Evolutionary conservation across 1,284 basidiomycete species (phyloP).

Genomic region (Somion occarium): DNA sequence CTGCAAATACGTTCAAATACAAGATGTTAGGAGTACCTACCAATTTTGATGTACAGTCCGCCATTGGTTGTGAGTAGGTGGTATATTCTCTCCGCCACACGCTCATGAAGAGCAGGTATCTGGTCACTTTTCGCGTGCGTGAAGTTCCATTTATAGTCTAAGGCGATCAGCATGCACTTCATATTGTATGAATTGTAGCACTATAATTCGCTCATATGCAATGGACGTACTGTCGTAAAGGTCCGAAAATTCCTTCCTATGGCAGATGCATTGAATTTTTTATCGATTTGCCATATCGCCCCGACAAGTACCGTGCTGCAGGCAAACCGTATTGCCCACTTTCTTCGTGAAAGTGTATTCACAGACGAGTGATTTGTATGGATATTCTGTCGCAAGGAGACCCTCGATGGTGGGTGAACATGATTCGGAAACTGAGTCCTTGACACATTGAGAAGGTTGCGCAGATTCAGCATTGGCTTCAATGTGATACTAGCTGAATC

Average conservation of each 20-base stretch:
- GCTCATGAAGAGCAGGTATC: conserved; percentile 76
- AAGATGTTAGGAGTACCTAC: conserved; percentile 38
- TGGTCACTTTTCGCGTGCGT: conserved; percentile 55
- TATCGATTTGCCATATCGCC: conserved; percentile 49
- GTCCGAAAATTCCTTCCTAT: conserved; percentile 61
- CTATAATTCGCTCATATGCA: background rate
- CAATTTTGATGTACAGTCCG: conserved; percentile 89
- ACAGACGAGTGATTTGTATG: no score
- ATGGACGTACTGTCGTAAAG: conserved; percentile 53
- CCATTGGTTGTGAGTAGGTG: conserved; percentile 76
- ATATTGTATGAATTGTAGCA: background rate
- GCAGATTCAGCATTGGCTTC: no score
- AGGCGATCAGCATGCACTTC: conserved; percentile 61
- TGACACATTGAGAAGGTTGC: background rate
- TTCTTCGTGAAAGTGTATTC: no score
- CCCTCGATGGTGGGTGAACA: no score
- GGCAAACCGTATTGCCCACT: conserved; percentile 27
- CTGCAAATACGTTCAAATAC: no score
- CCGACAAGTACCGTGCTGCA: conserved; percentile 38
- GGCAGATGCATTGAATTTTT: conserved; percentile 63
- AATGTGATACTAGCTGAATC: no score
- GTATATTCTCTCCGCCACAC: conserved; percentile 76
- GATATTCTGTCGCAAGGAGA: no score
- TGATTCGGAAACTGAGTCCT: background rate
- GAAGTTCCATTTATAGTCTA: conserved; percentile 87